phyloP scores from a whole-genome alignment of 148 eudicot species.

The Euryodendron excelsum region DNA sequence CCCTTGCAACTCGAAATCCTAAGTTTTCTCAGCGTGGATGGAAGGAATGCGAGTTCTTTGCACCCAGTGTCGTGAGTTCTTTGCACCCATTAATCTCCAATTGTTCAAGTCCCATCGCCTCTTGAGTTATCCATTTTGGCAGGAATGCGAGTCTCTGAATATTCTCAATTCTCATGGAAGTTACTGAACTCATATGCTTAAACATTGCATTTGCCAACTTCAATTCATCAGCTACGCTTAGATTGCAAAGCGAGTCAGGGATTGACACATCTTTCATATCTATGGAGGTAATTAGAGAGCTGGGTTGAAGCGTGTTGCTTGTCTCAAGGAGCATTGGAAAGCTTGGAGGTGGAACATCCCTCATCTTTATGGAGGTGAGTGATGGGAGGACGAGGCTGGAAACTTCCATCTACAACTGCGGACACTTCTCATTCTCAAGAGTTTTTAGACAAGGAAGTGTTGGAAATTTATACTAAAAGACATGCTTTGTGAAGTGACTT shows the following conservation, averaged over 20 bases:
- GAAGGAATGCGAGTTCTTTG: background rate
- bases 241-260: background rate
- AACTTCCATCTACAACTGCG: background rate
- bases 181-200: background rate
- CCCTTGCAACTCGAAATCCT: background rate
- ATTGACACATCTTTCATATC: background rate
- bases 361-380: background rate
- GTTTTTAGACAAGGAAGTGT: background rate
- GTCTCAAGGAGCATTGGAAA: too few species aligned
- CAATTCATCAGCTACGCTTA: background rate
- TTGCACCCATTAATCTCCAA: background rate
- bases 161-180: background rate
- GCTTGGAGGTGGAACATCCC: too few species aligned
- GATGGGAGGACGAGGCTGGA: background rate
- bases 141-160: background rate
- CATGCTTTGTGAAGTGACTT: too few species aligned
- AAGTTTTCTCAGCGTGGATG: background rate
- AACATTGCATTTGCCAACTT: background rate
- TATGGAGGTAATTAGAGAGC: too few species aligned
- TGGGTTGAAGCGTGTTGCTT: too few species aligned
- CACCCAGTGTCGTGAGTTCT: background rate
- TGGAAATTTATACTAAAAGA: too few species aligned
- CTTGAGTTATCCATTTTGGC: background rate
- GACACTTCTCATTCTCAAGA: background rate
- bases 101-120: background rate